A percentile compares a stretch with the other conserved stretches of the same genome.
Evolutionary conservation across 148 eudicot genomes (phyloP).

Genomic region (Hydrangea macrophylla): DNA sequence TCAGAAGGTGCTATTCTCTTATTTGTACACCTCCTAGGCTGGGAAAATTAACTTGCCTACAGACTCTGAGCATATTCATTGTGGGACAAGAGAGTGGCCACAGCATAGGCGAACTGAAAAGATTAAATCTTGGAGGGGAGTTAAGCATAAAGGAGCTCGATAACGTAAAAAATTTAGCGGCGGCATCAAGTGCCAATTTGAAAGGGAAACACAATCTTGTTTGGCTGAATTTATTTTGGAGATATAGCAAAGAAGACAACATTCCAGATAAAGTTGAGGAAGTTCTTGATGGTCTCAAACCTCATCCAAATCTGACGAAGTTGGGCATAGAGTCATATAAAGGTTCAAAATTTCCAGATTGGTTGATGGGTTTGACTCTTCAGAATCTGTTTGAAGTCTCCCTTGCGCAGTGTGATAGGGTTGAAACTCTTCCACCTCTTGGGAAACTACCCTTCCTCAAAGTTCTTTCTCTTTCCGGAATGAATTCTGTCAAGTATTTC

Average conservation of each 20-base stretch:
- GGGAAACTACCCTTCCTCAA: conserved; percentile 5
- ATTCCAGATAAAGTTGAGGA: background rate
- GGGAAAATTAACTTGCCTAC: background rate
- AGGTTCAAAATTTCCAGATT: conserved; percentile 5
- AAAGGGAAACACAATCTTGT: background rate
- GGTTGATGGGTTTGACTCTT: background rate
- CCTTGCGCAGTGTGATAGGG: background rate
- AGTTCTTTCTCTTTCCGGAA: fast-evolving
- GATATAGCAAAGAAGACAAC: background rate
- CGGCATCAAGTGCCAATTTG: conserved; percentile 2
- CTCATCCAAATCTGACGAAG: conserved; percentile 5
- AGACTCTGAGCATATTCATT: background rate
- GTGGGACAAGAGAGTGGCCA: background rate
- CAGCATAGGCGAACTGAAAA: conserved; percentile 2
- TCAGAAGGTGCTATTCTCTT: background rate
- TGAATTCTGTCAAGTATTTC: background rate
- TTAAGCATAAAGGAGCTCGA: background rate
- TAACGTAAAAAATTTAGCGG: background rate
- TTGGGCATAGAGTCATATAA: background rate
- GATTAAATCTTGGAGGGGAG: conserved; percentile 5
- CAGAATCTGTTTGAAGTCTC: background rate
- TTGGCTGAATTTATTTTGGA: background rate
- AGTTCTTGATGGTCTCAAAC: conserved; percentile 8
- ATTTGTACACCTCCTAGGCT: background rate
- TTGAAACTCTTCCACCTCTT: background rate